phyloP scores from a whole-genome alignment of 2,329 filamentous ascomycete species.

The Didymella pinodella region DNA sequence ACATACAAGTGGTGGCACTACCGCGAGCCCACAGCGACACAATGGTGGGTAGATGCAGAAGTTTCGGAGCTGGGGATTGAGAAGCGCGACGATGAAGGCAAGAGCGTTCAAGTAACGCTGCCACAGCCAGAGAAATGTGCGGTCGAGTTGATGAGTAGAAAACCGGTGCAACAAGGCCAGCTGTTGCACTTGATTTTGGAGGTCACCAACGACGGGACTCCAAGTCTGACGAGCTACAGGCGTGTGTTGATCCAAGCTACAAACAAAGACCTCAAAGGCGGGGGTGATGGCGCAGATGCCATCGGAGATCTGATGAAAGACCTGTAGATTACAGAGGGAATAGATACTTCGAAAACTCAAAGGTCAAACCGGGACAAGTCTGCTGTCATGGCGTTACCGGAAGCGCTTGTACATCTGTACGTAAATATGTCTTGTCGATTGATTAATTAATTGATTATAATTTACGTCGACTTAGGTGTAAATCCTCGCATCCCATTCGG shows the following conservation, averaged over 20 bases:
- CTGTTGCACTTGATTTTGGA: constrained; percentile 60
- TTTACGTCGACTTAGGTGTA: too few species aligned
- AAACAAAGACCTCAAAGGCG: constrained; percentile 43
- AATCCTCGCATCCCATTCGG: too few species aligned
- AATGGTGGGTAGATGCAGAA: constrained; percentile 54
- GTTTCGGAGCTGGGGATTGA: constrained; percentile 52
- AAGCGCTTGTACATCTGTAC: too few species aligned
- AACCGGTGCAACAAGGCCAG: constrained; percentile 53
- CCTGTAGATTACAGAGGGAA: background rate
- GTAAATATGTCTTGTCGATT: background rate
- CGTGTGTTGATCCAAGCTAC: constrained; percentile 53
- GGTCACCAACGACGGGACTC: constrained; percentile 56
- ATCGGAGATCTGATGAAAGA: constrained; percentile 12
- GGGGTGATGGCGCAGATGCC: constrained; percentile 9
- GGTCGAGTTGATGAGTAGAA: constrained; percentile 47
- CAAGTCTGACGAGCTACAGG: constrained; percentile 58
- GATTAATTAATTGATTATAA: too few species aligned
- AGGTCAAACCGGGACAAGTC: too few species aligned
- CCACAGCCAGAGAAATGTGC: constrained; percentile 55
- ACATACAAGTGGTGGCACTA: constrained; percentile 63
- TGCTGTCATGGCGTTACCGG: too few species aligned
- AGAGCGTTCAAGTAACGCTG: constrained; percentile 50
- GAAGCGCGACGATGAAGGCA: constrained; percentile 38
- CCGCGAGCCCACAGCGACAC: constrained; percentile 52
- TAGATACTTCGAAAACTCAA: background rate